Evolutionary conservation across 208 protist genomes (phyloP).

Genomic region (Acanthamoeba divionensis): DNA sequence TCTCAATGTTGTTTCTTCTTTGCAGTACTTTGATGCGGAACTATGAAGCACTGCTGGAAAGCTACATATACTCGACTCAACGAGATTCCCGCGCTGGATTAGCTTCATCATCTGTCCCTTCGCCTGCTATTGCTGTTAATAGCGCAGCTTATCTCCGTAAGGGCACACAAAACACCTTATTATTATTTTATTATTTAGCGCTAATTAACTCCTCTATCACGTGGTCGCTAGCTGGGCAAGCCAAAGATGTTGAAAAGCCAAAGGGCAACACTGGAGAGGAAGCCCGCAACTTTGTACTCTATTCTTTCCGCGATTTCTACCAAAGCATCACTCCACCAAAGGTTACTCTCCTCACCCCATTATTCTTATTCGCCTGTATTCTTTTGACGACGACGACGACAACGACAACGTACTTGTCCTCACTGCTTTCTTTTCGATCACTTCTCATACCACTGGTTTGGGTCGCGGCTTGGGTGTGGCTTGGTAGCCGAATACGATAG

Average conservation of each 20-base stretch:
- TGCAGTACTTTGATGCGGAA: background rate
- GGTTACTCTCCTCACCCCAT: background rate
- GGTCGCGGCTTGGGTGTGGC: background rate
- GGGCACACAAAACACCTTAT: too few species aligned
- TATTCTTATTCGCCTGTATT: background rate
- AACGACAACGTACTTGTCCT: background rate
- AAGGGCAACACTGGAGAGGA: background rate
- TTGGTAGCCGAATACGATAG: background rate
- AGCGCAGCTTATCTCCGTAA: too few species aligned
- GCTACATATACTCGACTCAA: conserved; percentile 26
- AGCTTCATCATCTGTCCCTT: too few species aligned
- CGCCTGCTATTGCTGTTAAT: too few species aligned
- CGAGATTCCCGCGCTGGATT: too few species aligned
- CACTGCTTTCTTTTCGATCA: background rate
- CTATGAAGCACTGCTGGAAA: conserved; percentile 18
- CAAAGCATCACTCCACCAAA: background rate
- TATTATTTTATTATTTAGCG: too few species aligned
- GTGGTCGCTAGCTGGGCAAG: too few species aligned
- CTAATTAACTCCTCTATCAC: too few species aligned
- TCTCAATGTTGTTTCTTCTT: background rate
- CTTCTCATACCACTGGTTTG: background rate
- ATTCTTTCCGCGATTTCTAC: conserved; percentile 47
- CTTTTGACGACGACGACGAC: background rate
- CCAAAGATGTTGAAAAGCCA: background rate
- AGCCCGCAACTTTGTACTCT: conserved; percentile 32